These are phyloP conservation scores for Calonectria pseudoturangicola DNA, from an alignment of 2,329 filamentous ascomycete genomes.

Conservation along the genomic window DNA sequence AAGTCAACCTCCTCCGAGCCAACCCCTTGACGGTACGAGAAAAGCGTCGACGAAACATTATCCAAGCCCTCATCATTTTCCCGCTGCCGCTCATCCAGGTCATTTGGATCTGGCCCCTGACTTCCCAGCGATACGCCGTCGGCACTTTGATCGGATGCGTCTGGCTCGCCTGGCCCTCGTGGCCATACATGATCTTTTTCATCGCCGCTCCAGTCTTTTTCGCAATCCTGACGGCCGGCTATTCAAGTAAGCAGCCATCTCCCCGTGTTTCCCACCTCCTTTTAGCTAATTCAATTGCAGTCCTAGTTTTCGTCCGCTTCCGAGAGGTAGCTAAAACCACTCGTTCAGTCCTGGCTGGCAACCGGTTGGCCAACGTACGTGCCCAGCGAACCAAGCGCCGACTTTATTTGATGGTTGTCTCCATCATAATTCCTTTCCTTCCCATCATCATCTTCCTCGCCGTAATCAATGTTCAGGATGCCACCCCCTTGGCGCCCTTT, in stretches of 20 bases:
- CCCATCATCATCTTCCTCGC: constrained; percentile 67
- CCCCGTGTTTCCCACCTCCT: neutral
- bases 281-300: constrained; percentile 53
- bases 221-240: constrained; percentile 65
- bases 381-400: constrained; percentile 69
- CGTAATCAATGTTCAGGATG: constrained; percentile 62
- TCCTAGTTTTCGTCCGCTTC: constrained; percentile 69
- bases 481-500: constrained; percentile 59
- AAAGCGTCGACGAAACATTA: constrained; percentile 63
- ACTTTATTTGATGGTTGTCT: constrained; percentile 73
- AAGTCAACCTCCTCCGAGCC: constrained; percentile 67
- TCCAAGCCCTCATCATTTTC: constrained; percentile 74
- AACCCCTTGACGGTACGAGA: constrained; percentile 64
- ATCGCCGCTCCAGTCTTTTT: constrained; percentile 67
- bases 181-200: constrained; percentile 70
- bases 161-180: constrained; percentile 65
- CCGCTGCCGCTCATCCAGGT: constrained; percentile 70
- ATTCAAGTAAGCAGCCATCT: constrained; percentile 66
- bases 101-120: constrained; percentile 67
- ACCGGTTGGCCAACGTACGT: constrained; percentile 63
- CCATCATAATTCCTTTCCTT: constrained; percentile 71
- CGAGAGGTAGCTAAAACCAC: constrained; percentile 66
- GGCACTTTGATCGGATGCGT: constrained; percentile 70
- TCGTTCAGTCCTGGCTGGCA: constrained; percentile 62
- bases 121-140: constrained; percentile 69